phyloP scores from a whole-genome alignment of 495 filamentous ascomycete species.

The Penicillium desertorum region DNA sequence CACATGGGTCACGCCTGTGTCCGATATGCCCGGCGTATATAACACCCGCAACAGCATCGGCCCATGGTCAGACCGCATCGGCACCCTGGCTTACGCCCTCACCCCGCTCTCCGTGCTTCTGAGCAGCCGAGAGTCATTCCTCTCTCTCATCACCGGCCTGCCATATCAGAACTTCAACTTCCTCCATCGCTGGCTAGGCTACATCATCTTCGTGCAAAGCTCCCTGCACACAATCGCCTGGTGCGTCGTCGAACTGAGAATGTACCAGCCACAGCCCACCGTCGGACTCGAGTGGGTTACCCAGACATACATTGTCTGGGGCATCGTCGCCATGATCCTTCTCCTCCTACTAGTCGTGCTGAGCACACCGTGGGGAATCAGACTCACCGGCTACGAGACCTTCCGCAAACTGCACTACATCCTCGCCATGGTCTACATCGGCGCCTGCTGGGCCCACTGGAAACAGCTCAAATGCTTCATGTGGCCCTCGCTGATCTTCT shows the following conservation, averaged over 20 bases:
- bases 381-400: slow-evolving; percentile 64
- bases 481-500: slow-evolving; percentile 58
- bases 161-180: slow-evolving; percentile 71
- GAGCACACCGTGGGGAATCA: slow-evolving; percentile 54
- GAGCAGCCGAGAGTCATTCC: slow-evolving; percentile 57
- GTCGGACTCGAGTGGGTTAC: slow-evolving; percentile 51
- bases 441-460: slow-evolving; percentile 70
- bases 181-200: slow-evolving; percentile 64
- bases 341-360: slow-evolving; percentile 54
- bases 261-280: slow-evolving; percentile 65
- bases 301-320: slow-evolving; percentile 63
- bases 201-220: slow-evolving; percentile 61
- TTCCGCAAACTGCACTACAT: slow-evolving; percentile 66
- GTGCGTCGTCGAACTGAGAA: slow-evolving; percentile 57
- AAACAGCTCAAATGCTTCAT: slow-evolving; percentile 59
- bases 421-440: slow-evolving; percentile 63
- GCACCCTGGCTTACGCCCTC: slow-evolving; percentile 64
- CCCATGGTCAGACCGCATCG: slow-evolving; percentile 61
- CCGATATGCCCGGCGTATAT: slow-evolving; percentile 40
- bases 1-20: slow-evolving; percentile 60
- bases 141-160: slow-evolving; percentile 60
- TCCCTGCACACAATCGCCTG: slow-evolving; percentile 65
- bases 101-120: slow-evolving; percentile 62
- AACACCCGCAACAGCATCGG: slow-evolving; percentile 60
- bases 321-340: slow-evolving; percentile 61